Base-by-base conservation (phyloP, 257 asterid genomes). In the Lavandula angustifolia region DNA sequence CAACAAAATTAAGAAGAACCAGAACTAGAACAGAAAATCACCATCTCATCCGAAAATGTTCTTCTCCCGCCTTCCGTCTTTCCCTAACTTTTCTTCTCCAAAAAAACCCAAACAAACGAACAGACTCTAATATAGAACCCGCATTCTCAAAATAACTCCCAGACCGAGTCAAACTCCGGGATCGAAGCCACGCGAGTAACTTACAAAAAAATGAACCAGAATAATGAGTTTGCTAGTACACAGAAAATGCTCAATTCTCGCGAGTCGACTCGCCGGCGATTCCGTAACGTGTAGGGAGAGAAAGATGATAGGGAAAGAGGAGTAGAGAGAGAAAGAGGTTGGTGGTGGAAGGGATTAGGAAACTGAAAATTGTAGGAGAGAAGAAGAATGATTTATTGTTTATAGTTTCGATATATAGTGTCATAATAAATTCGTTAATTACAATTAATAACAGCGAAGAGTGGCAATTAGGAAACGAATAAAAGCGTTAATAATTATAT, bases 1-100 rank as follows among this genome's bases (percentile, higher is more conserved):
- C 4, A 40, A 1, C 9, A 10, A 40, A 40, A 37, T 4, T 5
- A 5, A 37, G 7, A 37, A 37, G 7, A 6, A 7, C 0, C 9
- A 18, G 7, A n/a, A 57, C 4, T 22, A 16, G 14, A 44, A 18
- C 11, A 34, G 35, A 44, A 65, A 59, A 16, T 47, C 47, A 68
- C 73, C 73, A 68, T 68, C 22, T 68, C 67, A 68, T 59, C 73
- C 67, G 54, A 47, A 47, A 14, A 38, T 31, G 34, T 59, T 59
- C 35, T 14, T 16, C 56, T 56, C n/a, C 42, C 6, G 31, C 58
- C 58, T 9, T 22, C 58, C 58, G 65, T 57, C 57, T 47, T 47
- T 46, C 54, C 9, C 60, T 33, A 18, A 35, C 31, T 33, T 4
- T 7, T 52, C 50, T 41, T 12, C 64, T 4, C 29, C 16, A 1